phyloP scores from a whole-genome alignment of 108 stramenopile genomes.

The Cyclotella atomus region DNA sequence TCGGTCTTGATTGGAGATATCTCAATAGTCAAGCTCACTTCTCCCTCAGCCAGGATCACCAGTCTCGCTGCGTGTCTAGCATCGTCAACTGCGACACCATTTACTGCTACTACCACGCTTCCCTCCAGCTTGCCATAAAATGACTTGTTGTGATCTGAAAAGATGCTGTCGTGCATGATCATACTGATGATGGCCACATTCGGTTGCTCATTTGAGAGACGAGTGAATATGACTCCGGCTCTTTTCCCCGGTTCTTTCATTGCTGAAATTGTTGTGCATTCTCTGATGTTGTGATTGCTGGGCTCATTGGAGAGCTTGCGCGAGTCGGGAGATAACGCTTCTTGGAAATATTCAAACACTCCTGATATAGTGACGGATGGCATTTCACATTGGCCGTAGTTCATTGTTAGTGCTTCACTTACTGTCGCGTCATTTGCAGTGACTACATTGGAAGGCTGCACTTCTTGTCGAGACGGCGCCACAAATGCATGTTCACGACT shows the following conservation, averaged over 20 bases:
- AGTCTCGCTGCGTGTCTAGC: neutral
- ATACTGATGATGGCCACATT: slow-evolving; percentile 10
- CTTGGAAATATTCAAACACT: slow-evolving; percentile 13
- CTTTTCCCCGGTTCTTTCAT: slow-evolving; percentile 11
- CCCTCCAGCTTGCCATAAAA: slow-evolving; percentile 1
- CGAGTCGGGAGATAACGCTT: neutral
- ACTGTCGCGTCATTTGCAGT: neutral
- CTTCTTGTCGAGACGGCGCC: neutral
- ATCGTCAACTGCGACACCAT: neutral
- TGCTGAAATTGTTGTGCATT: neutral
- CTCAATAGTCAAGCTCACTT: slow-evolving; percentile 5
- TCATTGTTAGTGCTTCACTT: too few relatives aligned
- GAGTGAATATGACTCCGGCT: slow-evolving; percentile 10
- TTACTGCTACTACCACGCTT: slow-evolving; percentile 1
- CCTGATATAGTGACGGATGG: neutral
- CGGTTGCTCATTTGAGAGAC: slow-evolving; percentile 1
- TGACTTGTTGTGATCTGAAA: neutral
- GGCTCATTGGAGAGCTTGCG: neutral
- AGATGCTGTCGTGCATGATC: slow-evolving; percentile 18
- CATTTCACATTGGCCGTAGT: neutral
- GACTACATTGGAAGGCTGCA: neutral
- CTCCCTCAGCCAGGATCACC: slow-evolving; percentile 12
- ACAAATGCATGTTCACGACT: neutral
- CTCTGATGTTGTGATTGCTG: neutral
- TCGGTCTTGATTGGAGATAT: neutral